phyloP scores from a whole-genome alignment of 108 stramenopile species.

The Nitzschia sp. region DNA sequence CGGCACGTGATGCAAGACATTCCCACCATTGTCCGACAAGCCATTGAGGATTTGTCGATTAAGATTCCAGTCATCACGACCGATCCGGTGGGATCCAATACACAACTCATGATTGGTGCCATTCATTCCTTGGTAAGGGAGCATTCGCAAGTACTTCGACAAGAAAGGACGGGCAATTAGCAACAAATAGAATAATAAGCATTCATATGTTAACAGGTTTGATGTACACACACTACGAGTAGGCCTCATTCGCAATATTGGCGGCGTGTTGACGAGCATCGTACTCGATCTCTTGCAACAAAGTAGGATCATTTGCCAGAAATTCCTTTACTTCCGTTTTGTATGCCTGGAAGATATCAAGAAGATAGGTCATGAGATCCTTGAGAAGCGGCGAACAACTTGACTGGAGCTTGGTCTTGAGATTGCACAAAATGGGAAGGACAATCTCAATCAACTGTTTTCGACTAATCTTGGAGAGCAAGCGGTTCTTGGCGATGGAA shows the following conservation, averaged over 20 bases:
- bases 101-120: constrained; percentile 53
- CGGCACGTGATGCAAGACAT: constrained; percentile 89
- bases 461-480: constrained; percentile 86
- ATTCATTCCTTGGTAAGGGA: constrained; percentile 47
- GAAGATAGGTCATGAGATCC: constrained; percentile 82
- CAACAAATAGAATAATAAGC: no score
- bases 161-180: not conserved
- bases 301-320: constrained; percentile 75
- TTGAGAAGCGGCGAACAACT: constrained; percentile 84
- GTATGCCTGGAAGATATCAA: constrained; percentile 72
- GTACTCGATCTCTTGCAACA: constrained; percentile 86
- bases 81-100: constrained; percentile 55
- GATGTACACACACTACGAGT: no score
- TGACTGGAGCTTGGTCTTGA: constrained; percentile 84
- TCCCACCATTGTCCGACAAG: constrained; percentile 76
- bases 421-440: constrained; percentile 88
- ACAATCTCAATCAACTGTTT: constrained; percentile 92
- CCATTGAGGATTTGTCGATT: constrained; percentile 47
- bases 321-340: constrained; percentile 85
- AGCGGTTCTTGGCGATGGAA: constrained; percentile 67
- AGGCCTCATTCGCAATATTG: not conserved
- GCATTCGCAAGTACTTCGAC: constrained; percentile 7
- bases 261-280: constrained; percentile 53
- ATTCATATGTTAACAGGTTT: no score
- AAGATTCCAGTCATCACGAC: constrained; percentile 51